Base-by-base conservation (phyloP, 2,329 filamentous ascomycete genomes). In the Myriosclerotinia scirpicola region DNA sequence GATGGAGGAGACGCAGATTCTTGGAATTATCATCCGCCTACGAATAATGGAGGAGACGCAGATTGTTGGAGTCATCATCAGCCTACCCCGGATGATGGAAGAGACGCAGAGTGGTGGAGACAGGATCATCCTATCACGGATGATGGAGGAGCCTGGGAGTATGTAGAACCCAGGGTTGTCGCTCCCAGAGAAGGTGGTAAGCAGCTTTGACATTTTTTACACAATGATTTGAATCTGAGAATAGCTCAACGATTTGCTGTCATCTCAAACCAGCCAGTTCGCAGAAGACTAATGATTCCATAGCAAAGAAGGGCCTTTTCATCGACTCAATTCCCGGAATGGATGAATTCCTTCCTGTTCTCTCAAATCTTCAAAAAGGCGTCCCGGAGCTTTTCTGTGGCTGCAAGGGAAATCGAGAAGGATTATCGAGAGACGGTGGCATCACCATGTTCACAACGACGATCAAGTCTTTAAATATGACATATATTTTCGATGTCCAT, bases 401-500 rank as follows among this genome's bases (percentile, higher is more conserved):
- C 12, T 64, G 52, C 30, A 54, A 54, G 20, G 61, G 50, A 17
- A 54, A 42, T 2, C 20, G 26, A 20, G 3, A 30, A 6, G 50
- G 61, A 54, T 34, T 54, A 42, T 55, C 61, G 20, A 53, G 40
- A 26, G 30, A 54, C 7, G 38, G 52, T 14, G 22, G 22, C 26
- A 46, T 54, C 50, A 48, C 36, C 20, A 22, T 53, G 11, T 54
- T 54, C 17, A 54, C 50, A 15, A 22, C 46, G n/a, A 54, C 50
- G 40, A 54, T 54, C 22, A 12, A 30, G 44, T 59, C 42, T 6
- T 11, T 62, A 26, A 53, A 54, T 30, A 34, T n/a, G 36, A 62
- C 60, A 52, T 54, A 26, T 9, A 62, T 40, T 6, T 62, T 62
- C 26, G 60, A 62, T 6, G 22, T 62, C 6, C 36, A 40, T 9